These are phyloP conservation scores for Articulospora tetracladia DNA, from an alignment of 495 filamentous ascomycete genomes.

Conservation along the genomic window DNA sequence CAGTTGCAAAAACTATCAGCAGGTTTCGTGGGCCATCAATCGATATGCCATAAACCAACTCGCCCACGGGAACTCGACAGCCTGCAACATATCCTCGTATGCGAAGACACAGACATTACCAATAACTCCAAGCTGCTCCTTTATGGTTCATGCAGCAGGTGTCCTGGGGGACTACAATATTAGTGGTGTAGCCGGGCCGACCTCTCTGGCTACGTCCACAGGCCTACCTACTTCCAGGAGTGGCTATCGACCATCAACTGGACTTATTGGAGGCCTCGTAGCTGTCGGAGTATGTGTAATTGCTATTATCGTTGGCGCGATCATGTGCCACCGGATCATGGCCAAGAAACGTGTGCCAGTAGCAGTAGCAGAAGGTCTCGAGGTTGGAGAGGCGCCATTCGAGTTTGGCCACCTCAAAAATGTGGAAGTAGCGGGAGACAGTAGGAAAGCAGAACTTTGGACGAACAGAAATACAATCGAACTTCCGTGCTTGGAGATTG, in stretches of 20 bases:
- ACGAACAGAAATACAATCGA: not conserved
- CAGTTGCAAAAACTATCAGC: conserved; percentile 74
- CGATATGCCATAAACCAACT: conserved; percentile 65
- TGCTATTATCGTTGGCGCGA: not conserved
- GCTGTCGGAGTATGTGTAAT: not conserved
- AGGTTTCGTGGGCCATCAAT: conserved; percentile 78
- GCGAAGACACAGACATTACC: not conserved
- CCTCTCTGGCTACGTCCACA: not conserved
- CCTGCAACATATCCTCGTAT: conserved; percentile 49
- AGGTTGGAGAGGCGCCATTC: not conserved
- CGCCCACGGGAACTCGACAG: conserved; percentile 34
- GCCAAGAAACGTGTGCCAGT: not conserved
- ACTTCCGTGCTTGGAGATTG: not conserved
- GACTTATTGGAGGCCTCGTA: not conserved
- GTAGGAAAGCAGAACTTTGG: not conserved
- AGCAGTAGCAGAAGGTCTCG: not conserved
- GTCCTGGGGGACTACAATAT: not conserved
- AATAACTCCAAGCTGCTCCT: not conserved
- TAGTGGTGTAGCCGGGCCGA: not conserved
- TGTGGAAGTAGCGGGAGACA: not conserved
- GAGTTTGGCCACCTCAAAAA: not conserved
- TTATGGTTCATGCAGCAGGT: not conserved
- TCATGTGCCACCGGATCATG: not conserved
- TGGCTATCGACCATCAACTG: not conserved
- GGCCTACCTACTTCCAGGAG: not conserved